Percentiles rank a stretch among this genome's conserved stretches.
phyloP scores from a whole-genome alignment of 345 rosid species.

The Ceriops zippeliana region DNA sequence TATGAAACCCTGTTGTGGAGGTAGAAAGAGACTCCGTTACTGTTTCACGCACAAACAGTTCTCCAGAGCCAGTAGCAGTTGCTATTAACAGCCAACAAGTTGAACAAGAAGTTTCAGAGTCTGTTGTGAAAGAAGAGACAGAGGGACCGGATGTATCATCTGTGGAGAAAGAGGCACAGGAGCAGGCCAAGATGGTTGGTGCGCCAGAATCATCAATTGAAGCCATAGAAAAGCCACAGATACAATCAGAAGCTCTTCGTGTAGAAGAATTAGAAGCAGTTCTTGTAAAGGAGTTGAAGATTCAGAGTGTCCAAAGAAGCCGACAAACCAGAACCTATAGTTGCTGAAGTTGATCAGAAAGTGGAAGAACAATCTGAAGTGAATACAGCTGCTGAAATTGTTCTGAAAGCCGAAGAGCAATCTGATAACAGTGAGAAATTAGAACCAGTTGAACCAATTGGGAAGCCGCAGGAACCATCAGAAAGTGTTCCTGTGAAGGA shows the following conservation, averaged over 20 bases:
- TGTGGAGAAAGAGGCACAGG: neutral
- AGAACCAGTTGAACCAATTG: neutral
- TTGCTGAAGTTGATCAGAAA: neutral
- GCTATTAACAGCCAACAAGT: neutral
- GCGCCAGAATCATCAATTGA: conserved; percentile 1
- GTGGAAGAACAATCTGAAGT: no score
- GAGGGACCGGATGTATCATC: neutral
- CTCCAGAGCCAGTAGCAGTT: neutral
- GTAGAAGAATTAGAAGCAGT: neutral
- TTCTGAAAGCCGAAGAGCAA: neutral
- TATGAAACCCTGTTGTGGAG: conserved; percentile 5
- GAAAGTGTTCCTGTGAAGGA: neutral
- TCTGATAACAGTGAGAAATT: neutral
- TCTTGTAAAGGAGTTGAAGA: neutral
- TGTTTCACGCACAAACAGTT: neutral
- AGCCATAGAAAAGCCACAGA: neutral
- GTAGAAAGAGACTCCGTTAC: neutral
- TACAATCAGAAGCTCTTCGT: neutral
- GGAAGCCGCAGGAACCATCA: no score
- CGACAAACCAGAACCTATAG: neutral
- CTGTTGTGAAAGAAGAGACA: neutral
- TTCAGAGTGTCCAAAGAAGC: conserved; percentile 8
- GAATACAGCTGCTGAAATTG: no score
- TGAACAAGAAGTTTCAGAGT: conserved; percentile 2
- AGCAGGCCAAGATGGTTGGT: neutral